A percentile compares a stretch with the other conserved stretches of the same genome.
Conservation (phyloP, 352 stramenopile species). For the Thraustochytrium striatum region DNA sequence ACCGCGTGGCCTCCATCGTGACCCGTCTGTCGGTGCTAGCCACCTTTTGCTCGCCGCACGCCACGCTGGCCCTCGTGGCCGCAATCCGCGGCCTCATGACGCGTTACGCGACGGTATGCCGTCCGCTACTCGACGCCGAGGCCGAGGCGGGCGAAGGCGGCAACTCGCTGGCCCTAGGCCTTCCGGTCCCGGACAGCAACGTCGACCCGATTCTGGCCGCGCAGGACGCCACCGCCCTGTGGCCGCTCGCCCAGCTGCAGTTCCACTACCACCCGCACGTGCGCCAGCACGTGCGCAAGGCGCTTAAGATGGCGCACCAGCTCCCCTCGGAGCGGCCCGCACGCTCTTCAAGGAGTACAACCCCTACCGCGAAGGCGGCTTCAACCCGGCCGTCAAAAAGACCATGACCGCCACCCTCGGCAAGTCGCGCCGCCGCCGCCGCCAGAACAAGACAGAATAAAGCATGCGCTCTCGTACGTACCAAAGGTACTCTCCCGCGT, state of each 20-base stretch:
- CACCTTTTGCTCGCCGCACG: neutral
- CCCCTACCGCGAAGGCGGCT: constrained; percentile 12
- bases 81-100: neutral
- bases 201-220: neutral
- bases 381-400: constrained; percentile 26
- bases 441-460: no score
- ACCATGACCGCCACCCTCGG: no score
- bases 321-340: constrained; percentile 20
- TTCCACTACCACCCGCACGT: constrained; percentile 40
- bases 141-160: constrained; percentile 13
- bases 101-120: constrained; percentile 14
- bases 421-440: no score
- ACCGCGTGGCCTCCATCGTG: neutral
- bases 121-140: constrained; percentile 1
- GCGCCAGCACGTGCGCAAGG: neutral
- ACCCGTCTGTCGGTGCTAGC: constrained; percentile 19
- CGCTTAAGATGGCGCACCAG: neutral
- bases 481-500: no score
- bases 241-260: constrained; percentile 19
- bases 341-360: neutral
- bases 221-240: neutral
- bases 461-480: no score
- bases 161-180: constrained; percentile 15
- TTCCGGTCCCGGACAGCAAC: constrained; percentile 3
- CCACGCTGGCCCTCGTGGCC: constrained; percentile 12